A percentile compares a stretch with the other conserved stretches of the same genome.
Conservation (phyloP, 1,284 basidiomycete species). For the Rhodofomes roseus region DNA sequence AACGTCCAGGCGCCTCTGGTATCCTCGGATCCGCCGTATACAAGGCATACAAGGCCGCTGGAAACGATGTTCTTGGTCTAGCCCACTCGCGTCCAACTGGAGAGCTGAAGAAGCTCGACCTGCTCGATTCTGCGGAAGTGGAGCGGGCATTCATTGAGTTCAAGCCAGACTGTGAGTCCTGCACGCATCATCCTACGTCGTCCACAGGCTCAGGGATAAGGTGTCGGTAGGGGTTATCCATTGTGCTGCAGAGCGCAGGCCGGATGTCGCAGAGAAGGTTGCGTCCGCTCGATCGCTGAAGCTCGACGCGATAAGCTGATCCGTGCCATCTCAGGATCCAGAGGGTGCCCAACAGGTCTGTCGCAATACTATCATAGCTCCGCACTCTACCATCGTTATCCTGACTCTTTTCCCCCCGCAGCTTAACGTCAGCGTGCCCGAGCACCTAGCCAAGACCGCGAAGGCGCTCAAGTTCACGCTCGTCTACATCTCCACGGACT, state of each 20-base stretch:
- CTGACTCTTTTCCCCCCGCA: slow-evolving; percentile 24
- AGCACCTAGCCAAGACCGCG: slow-evolving; percentile 57
- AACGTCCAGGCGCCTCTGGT: slow-evolving; percentile 66
- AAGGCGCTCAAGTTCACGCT: slow-evolving; percentile 54
- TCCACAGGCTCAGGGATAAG: neutral
- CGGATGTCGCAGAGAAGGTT: slow-evolving; percentile 81
- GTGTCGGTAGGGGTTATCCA: slow-evolving; percentile 66
- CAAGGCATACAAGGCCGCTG: slow-evolving; percentile 48
- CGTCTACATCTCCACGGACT: slow-evolving; percentile 82
- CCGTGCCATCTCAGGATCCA: slow-evolving; percentile 45
- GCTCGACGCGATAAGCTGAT: neutral
- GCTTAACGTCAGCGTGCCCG: slow-evolving; percentile 70
- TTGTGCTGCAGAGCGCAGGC: slow-evolving; percentile 81
- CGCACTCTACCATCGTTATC: neutral
- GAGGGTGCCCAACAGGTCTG: slow-evolving; percentile 57
- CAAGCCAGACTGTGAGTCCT: slow-evolving; percentile 61
- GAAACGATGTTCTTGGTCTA: slow-evolving; percentile 51
- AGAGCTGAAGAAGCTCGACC: slow-evolving; percentile 56
- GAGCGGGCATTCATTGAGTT: slow-evolving; percentile 47
- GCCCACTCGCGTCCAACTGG: slow-evolving; percentile 56
- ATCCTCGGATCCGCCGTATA: slow-evolving; percentile 69
- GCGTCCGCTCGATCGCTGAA: neutral
- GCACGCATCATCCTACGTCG: neutral
- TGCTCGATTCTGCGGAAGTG: slow-evolving; percentile 49
- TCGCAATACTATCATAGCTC: no score